phyloP scores from a whole-genome alignment of 2,329 filamentous ascomycete genomes.

The Tolypocladium tundrense region DNA sequence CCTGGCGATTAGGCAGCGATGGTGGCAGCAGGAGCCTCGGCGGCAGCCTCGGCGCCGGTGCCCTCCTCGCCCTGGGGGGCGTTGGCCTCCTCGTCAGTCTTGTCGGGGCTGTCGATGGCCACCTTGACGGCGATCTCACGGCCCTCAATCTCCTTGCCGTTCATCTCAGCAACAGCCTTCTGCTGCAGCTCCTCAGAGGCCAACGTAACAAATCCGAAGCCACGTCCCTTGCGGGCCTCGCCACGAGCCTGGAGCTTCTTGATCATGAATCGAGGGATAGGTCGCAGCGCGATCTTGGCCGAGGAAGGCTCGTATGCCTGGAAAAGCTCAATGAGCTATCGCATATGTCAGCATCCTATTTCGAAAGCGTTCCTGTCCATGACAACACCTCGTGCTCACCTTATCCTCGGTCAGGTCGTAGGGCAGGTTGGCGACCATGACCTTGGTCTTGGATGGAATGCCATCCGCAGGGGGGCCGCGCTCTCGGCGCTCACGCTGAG shows the following conservation, averaged over 20 bases:
- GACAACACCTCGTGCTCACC: slow-evolving; percentile 42
- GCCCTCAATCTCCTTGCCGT: slow-evolving; percentile 97
- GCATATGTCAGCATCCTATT: background rate
- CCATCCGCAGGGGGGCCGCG: slow-evolving; percentile 95
- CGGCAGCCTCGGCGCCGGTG: slow-evolving; percentile 28
- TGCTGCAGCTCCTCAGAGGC: slow-evolving; percentile 92
- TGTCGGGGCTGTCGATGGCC: slow-evolving; percentile 97
- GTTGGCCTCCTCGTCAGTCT: slow-evolving; percentile 78
- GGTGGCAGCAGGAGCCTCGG: slow-evolving; percentile 13
- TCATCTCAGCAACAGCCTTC: slow-evolving; percentile 97
- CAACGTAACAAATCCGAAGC: slow-evolving; percentile 96
- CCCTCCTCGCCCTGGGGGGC: slow-evolving; percentile 34
- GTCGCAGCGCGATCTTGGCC: slow-evolving; percentile 96
- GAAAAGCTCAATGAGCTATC: slow-evolving; percentile 94
- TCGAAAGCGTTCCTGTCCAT: background rate
- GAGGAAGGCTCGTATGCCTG: slow-evolving; percentile 82
- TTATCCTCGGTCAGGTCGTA: slow-evolving; percentile 98
- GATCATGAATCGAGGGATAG: slow-evolving; percentile 99
- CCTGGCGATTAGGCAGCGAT: slow-evolving; percentile 21
- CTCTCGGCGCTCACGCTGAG: slow-evolving; percentile 57
- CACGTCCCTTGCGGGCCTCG: slow-evolving; percentile 97
- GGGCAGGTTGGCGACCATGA: slow-evolving; percentile 99
- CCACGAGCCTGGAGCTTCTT: slow-evolving; percentile 99
- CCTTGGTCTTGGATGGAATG: slow-evolving; percentile 98
- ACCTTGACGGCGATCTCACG: slow-evolving; percentile 99